phyloP scores from a whole-genome alignment of 345 rosid genomes.

The Eucalyptus polyanthemos region DNA sequence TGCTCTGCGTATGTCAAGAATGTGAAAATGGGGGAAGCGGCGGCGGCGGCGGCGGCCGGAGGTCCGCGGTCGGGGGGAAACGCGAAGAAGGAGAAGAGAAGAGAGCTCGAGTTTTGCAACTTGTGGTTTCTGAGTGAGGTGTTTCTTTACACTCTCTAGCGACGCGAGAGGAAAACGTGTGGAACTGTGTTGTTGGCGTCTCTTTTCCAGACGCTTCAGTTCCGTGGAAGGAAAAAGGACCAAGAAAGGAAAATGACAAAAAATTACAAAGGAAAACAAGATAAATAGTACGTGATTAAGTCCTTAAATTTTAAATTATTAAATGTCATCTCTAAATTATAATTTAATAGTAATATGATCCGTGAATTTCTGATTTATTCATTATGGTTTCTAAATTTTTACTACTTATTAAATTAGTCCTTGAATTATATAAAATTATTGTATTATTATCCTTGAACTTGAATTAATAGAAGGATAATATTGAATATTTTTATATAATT shows the following conservation, averaged over 20 bases:
- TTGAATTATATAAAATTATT: no score
- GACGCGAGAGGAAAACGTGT: neutral
- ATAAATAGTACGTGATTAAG: fast-evolving
- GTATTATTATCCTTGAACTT: fast-evolving
- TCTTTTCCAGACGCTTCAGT: neutral
- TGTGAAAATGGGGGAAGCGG: neutral
- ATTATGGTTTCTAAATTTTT: fast-evolving
- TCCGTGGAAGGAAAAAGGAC: neutral
- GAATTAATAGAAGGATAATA: fast-evolving
- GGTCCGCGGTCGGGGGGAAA: neutral
- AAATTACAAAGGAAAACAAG: fast-evolving
- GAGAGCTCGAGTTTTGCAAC: neutral
- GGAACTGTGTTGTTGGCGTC: neutral
- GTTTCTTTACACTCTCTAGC: neutral
- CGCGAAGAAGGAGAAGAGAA: fast-evolving
- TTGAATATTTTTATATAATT: no score
- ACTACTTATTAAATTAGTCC: no score
- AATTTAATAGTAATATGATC: no score
- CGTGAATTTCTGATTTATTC: no score
- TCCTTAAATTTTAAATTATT: no score
- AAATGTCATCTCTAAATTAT: fast-evolving
- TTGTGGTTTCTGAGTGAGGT: neutral
- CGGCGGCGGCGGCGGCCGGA: neutral
- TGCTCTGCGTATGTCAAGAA: neutral
- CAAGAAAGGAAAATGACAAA: neutral